Conservation (phyloP, 2,329 filamentous ascomycete genomes). For the Hypoxylon sp. region DNA sequence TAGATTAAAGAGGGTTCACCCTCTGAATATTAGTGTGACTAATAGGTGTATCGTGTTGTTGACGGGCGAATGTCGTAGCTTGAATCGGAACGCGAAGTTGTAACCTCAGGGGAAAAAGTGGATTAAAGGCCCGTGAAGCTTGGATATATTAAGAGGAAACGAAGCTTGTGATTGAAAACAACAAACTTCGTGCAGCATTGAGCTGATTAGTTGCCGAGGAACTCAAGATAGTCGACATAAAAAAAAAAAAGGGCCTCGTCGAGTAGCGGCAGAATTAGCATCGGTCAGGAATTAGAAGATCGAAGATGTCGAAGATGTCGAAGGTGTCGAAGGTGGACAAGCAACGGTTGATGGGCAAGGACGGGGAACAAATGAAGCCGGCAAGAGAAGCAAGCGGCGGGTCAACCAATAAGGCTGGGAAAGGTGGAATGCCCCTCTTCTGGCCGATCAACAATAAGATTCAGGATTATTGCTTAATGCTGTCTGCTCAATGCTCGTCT, state of each 20-base stretch:
- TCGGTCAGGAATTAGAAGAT: background rate
- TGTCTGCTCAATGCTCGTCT: no score
- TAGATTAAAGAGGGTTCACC: constrained; percentile 20
- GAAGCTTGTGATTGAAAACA: constrained; percentile 25
- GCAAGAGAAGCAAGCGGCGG: constrained; percentile 9
- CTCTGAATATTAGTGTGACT: constrained; percentile 17
- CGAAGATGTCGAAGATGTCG: no score
- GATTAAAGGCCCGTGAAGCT: constrained; percentile 17
- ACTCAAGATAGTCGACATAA: no score
- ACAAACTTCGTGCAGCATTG: constrained; percentile 10
- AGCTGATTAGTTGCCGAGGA: constrained; percentile 6
- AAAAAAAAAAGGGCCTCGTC: constrained; percentile 7
- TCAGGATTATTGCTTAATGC: constrained; percentile 34
- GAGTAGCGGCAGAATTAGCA: constrained; percentile 3
- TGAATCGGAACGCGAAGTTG: constrained; percentile 16
- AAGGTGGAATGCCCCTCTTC: constrained; percentile 26
- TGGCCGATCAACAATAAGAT: constrained; percentile 32
- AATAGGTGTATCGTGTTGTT: constrained; percentile 23
- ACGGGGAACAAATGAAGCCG: constrained; percentile 5
- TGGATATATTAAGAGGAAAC: background rate
- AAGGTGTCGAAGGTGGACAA: background rate
- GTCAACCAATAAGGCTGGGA: constrained; percentile 9
- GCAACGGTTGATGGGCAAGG: background rate
- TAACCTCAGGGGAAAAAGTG: constrained; percentile 30
- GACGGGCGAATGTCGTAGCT: constrained; percentile 19